Evolutionary conservation across 1,139 yeast genomes (phyloP).

Genomic region (Blastobotrys apis): DNA sequence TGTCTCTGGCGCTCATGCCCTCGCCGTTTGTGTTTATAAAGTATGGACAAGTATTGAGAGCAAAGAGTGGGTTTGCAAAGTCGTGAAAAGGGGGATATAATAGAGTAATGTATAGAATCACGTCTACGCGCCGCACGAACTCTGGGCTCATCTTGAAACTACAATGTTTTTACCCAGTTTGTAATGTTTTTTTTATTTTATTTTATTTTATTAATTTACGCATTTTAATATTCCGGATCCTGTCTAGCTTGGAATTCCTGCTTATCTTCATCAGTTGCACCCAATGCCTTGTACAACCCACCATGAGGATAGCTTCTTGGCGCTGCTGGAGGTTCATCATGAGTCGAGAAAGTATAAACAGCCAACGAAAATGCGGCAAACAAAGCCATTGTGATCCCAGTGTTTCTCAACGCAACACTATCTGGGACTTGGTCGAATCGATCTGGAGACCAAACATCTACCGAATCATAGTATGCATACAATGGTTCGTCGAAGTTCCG

Average conservation of each 20-base stretch:
- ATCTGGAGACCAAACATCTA: constrained; percentile 88
- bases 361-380: constrained; percentile 52
- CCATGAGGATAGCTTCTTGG: constrained; percentile 72
- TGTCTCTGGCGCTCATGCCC: constrained; percentile 6
- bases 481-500: constrained; percentile 73
- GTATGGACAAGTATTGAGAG: constrained; percentile 22
- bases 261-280: constrained; percentile 45
- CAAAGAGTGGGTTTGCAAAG: constrained; percentile 13
- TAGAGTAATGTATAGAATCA: too few species aligned
- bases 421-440: constrained; percentile 59
- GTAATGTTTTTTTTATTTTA: too few species aligned
- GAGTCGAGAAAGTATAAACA: constrained; percentile 57
- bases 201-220: not conserved
- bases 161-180: not conserved
- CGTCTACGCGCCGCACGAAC: too few species aligned
- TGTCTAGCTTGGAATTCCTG: constrained; percentile 30
- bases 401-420: constrained; percentile 53
- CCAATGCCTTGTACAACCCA: constrained; percentile 70
- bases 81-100: too few species aligned
- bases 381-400: constrained; percentile 50
- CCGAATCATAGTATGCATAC: constrained; percentile 64
- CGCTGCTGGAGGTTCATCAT: constrained; percentile 65
- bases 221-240: constrained; percentile 18
- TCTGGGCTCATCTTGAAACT: not conserved
- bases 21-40: constrained; percentile 8